phyloP scores from a whole-genome alignment of 352 stramenopile species.

The Phytopythium mirpurense region DNA sequence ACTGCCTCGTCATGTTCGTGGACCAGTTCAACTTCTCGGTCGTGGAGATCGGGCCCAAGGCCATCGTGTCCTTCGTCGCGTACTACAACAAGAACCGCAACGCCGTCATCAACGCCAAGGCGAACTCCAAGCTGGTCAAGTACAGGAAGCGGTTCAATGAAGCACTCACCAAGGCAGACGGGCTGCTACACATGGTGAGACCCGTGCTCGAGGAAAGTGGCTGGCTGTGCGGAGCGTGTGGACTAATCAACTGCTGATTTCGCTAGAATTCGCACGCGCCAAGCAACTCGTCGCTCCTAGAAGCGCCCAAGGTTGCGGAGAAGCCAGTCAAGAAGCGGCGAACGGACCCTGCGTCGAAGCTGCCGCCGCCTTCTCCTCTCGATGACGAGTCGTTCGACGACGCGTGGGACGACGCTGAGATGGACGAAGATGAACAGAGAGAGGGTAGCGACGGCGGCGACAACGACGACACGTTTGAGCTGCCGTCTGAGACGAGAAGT shows the following conservation, averaged over 20 bases:
- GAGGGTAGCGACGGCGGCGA: background rate
- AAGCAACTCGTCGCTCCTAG: constrained; percentile 30
- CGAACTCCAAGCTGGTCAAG: constrained; percentile 21
- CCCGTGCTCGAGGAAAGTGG: background rate
- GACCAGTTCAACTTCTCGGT: constrained; percentile 63
- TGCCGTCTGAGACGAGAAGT: background rate
- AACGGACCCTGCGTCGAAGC: constrained; percentile 13
- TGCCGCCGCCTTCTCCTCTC: background rate
- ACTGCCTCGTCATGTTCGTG: constrained; percentile 58
- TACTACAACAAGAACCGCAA: constrained; percentile 36
- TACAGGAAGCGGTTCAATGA: constrained; percentile 22
- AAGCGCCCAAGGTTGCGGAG: constrained; percentile 14
- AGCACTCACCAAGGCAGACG: constrained; percentile 25
- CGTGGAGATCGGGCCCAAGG: constrained; percentile 27
- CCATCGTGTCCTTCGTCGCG: constrained; percentile 41
- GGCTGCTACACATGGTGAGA: constrained; percentile 45
- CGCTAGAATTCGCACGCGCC: too few species aligned
- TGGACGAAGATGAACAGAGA: background rate
- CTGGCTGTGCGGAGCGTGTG: too few species aligned
- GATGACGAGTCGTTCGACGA: constrained; percentile 12
- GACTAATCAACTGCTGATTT: too few species aligned
- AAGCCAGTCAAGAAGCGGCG: constrained; percentile 27
- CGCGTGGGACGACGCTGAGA: constrained; percentile 15
- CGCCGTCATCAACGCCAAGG: constrained; percentile 21
- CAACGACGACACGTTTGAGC: background rate